A percentile compares a stretch with the other conserved stretches of the same genome.
Conservation (phyloP, 495 filamentous ascomycete genomes). For the Lindgomyces ingoldianus region DNA sequence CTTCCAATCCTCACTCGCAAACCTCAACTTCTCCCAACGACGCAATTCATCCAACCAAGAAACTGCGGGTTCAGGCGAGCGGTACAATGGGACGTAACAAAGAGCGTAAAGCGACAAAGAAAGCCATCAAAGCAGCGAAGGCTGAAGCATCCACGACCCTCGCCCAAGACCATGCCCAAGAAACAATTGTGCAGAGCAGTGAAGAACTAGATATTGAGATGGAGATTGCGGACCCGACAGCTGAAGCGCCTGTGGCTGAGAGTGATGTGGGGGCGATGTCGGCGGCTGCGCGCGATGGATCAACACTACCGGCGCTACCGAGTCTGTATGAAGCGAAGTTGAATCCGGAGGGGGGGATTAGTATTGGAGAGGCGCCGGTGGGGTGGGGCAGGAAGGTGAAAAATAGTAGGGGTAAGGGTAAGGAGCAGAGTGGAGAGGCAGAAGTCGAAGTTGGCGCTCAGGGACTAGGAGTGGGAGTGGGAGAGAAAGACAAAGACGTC, state of each 20-base stretch:
- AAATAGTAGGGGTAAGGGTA: no score
- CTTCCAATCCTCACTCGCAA: not conserved
- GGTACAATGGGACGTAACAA: conserved; percentile 2
- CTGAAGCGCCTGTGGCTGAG: not conserved
- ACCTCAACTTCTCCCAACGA: not conserved
- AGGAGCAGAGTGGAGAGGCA: not conserved
- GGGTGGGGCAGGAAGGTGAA: not conserved
- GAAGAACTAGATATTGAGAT: not conserved
- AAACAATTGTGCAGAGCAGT: not conserved
- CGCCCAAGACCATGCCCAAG: not conserved
- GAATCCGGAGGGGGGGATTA: not conserved
- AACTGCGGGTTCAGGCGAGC: not conserved
- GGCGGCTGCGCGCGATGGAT: conserved; percentile 15
- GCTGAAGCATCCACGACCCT: not conserved
- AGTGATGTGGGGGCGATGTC: not conserved
- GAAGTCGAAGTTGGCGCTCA: not conserved
- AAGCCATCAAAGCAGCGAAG: not conserved
- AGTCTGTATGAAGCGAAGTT: not conserved
- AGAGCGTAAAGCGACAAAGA: not conserved
- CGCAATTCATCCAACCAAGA: not conserved
- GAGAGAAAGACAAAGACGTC: not conserved
- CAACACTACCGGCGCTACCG: conserved; percentile 11
- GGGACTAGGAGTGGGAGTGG: not conserved
- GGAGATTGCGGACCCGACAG: not conserved
- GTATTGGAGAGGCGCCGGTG: not conserved